A percentile compares a stretch with the other conserved stretches of the same genome.
phyloP scores from a whole-genome alignment of 1,284 basidiomycete species.

The Golubevia pallescens region DNA sequence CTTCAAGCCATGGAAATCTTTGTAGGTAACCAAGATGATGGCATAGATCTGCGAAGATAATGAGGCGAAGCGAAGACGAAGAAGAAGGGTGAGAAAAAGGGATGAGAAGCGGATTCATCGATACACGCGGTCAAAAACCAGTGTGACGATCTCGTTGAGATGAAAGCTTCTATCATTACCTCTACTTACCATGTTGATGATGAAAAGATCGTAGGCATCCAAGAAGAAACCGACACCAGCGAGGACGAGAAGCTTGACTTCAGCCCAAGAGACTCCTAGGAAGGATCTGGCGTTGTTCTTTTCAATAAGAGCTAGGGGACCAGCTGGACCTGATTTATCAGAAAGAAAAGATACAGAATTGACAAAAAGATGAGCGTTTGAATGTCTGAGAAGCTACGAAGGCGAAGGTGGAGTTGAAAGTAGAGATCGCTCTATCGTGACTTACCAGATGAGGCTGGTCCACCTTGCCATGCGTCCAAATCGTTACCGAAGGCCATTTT shows the following conservation, averaged over 20 bases:
- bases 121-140: too few relatives aligned
- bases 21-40: constrained; percentile 50
- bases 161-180: too few relatives aligned
- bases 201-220: constrained; percentile 58
- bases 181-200: constrained; percentile 40
- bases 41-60: constrained; percentile 33
- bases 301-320: constrained; percentile 46
- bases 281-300: constrained; percentile 30
- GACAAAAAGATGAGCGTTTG: too few relatives aligned
- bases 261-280: constrained; percentile 44
- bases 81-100: too few relatives aligned
- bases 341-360: too few relatives aligned
- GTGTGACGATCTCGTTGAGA: too few relatives aligned
- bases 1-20: constrained; percentile 18
- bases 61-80: too few relatives aligned
- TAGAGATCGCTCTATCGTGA: too few relatives aligned
- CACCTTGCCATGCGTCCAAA: constrained; percentile 36
- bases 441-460: too few relatives aligned
- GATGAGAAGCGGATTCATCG: too few relatives aligned
- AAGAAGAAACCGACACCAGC: constrained; percentile 59
- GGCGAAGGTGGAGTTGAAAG: too few relatives aligned
- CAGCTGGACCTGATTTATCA: constrained; percentile 19
- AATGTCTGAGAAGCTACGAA: too few relatives aligned
- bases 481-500: constrained; percentile 51
- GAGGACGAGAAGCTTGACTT: constrained; percentile 51